These are phyloP conservation scores for Parastagonospora nodorum DNA, from an alignment of 2,329 filamentous ascomycete genomes.

Conservation along the genomic window DNA sequence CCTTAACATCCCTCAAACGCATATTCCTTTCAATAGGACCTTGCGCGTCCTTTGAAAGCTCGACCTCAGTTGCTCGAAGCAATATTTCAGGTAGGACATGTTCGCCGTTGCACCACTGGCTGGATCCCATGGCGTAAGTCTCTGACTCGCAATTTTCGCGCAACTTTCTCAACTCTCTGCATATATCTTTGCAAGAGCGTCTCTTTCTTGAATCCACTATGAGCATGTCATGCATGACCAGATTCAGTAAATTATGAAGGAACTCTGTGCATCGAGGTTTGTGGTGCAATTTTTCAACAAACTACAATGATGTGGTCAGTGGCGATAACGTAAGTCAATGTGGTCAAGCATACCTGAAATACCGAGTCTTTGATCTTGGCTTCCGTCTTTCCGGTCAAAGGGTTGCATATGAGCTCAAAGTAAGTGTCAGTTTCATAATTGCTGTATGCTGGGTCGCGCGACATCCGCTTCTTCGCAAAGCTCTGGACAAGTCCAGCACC, in stretches of 20 bases:
- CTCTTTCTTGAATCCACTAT: conserved; percentile 7
- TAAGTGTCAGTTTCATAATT: conserved; percentile 2
- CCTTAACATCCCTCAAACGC: no score
- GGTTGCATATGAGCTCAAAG: conserved; percentile 2
- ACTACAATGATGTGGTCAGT: neutral
- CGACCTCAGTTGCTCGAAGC: no score
- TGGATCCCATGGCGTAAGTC: no score
- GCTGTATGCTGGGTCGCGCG: neutral
- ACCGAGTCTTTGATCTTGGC: conserved; percentile 7
- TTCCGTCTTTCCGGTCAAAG: neutral
- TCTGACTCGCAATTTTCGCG: neutral
- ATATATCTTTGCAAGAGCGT: conserved; percentile 1
- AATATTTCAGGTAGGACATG: no score
- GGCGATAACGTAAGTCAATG: neutral
- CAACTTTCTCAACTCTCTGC: neutral
- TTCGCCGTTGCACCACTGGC: no score
- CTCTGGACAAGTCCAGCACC: conserved; percentile 1
- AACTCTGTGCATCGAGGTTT: conserved; percentile 11
- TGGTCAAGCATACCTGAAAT: neutral
- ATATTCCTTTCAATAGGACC: no score
- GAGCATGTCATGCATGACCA: conserved; percentile 17
- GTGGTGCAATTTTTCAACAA: conserved; percentile 9
- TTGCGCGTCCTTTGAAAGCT: no score
- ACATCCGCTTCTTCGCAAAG: neutral
- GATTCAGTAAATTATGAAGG: conserved; percentile 12